A percentile compares a stretch with the other conserved stretches of the same genome.
Conservation (phyloP, 2,329 filamentous ascomycete species). For the Monilinia fructicola region DNA sequence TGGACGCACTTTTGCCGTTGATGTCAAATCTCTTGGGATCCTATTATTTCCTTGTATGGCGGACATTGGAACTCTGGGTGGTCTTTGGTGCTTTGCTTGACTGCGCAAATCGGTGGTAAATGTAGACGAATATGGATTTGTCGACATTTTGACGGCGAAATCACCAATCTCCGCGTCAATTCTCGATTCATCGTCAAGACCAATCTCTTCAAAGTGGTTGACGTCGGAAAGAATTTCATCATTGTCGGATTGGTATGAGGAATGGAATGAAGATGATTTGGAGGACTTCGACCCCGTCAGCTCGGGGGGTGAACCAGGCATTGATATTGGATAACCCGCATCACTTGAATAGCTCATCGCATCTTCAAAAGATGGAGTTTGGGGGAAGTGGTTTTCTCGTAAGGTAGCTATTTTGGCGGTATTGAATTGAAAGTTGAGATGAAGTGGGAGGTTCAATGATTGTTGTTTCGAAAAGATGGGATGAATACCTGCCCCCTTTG, state of each 20-base stretch:
- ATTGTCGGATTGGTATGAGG: constrained; percentile 71
- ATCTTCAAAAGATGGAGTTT: constrained; percentile 34
- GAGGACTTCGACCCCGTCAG: constrained; percentile 85
- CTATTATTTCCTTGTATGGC: constrained; percentile 31
- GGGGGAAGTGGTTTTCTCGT: constrained; percentile 33
- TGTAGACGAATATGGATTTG: constrained; percentile 36
- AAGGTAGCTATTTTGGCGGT: constrained; percentile 41
- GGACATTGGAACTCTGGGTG: constrained; percentile 33
- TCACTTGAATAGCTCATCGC: constrained; percentile 33
- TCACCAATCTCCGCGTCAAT: constrained; percentile 37
- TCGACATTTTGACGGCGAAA: constrained; percentile 35
- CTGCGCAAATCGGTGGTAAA: constrained; percentile 33
- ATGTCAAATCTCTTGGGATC: constrained; percentile 38
- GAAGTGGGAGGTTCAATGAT: neutral
- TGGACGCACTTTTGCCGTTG: constrained; percentile 29
- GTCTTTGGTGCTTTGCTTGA: constrained; percentile 29
- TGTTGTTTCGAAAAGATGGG: constrained; percentile 16
- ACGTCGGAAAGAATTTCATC: constrained; percentile 69
- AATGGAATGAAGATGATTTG: constrained; percentile 85
- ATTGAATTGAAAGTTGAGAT: constrained; percentile 13
- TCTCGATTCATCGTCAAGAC: constrained; percentile 67
- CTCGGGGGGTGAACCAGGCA: constrained; percentile 70
- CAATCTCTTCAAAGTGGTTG: constrained; percentile 90
- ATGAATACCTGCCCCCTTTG: constrained; percentile 16
- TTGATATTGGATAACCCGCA: constrained; percentile 31